These are phyloP conservation scores for Amylocystis lapponica DNA, from an alignment of 768 basidiomycete species.

Conservation along the genomic window DNA sequence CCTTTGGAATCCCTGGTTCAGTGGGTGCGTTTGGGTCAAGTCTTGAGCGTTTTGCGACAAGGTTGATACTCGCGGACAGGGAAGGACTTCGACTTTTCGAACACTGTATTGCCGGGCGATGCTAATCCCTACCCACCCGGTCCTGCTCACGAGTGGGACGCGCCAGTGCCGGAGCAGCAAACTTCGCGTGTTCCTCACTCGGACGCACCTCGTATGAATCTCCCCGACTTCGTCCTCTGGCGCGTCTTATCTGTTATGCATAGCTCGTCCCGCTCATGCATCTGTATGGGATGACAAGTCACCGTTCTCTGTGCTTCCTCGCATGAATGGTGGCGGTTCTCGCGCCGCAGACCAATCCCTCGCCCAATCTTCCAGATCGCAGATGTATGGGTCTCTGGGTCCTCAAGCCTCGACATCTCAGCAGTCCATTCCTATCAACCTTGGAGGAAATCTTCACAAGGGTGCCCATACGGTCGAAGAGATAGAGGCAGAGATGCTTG, in stretches of 20 bases:
- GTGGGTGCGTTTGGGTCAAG: slow-evolving; percentile 55
- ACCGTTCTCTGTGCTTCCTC: slow-evolving; percentile 62
- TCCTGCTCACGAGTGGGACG: slow-evolving; percentile 4
- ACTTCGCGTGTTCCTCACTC: slow-evolving; percentile 9
- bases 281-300: slow-evolving; percentile 83
- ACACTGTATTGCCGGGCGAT: slow-evolving; percentile 31
- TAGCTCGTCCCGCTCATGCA: slow-evolving; percentile 41
- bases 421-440: slow-evolving; percentile 13
- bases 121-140: slow-evolving; percentile 13
- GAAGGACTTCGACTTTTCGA: slow-evolving; percentile 88
- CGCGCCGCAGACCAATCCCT: slow-evolving; percentile 32
- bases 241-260: slow-evolving; percentile 23
- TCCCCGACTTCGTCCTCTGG: slow-evolving; percentile 13
- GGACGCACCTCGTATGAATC: slow-evolving; percentile 23
- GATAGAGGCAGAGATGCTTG: slow-evolving; percentile 81
- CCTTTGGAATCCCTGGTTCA: slow-evolving; percentile 69
- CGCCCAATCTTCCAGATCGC: slow-evolving; percentile 17
- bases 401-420: slow-evolving; percentile 21
- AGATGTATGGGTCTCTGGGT: slow-evolving; percentile 9
- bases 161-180: slow-evolving; percentile 7
- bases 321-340: slow-evolving; percentile 42
- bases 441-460: slow-evolving; percentile 12
- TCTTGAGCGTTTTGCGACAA: not conserved
- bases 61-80: slow-evolving; percentile 37
- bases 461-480: slow-evolving; percentile 65